phyloP scores from a whole-genome alignment of 306 rosid species.

The Oxytropis ochrocephala region DNA sequence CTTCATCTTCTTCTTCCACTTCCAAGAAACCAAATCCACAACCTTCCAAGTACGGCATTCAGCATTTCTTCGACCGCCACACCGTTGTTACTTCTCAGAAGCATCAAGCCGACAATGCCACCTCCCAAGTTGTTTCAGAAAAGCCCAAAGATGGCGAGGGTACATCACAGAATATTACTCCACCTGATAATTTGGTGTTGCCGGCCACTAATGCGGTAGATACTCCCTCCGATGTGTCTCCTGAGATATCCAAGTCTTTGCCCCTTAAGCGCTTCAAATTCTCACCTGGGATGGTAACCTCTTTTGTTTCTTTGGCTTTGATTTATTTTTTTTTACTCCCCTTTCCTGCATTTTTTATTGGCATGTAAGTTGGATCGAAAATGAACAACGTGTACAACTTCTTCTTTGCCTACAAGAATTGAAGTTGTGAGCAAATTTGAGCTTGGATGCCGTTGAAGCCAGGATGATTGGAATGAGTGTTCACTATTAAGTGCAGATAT shows the following conservation, averaged over 20 bases:
- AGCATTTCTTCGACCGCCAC: slow-evolving; percentile 85
- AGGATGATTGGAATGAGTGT: neutral
- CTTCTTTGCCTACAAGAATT: neutral
- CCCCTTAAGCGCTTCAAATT: slow-evolving; percentile 69
- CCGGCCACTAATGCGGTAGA: slow-evolving; percentile 8
- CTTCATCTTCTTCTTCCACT: slow-evolving; percentile 24
- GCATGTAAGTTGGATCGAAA: neutral
- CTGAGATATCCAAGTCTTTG: slow-evolving; percentile 50
- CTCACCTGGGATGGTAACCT: slow-evolving; percentile 89
- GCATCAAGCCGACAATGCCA: neutral
- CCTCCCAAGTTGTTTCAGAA: neutral
- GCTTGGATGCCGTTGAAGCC: neutral
- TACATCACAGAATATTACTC: slow-evolving; percentile 26
- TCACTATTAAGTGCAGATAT: neutral
- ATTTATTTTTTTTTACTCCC: neutral
- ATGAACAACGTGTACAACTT: neutral
- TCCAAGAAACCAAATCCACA: slow-evolving; percentile 49
- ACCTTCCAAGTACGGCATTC: slow-evolving; percentile 77
- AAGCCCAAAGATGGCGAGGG: neutral
- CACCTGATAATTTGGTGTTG: slow-evolving; percentile 23
- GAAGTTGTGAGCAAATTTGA: neutral
- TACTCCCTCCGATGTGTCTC: slow-evolving; percentile 41
- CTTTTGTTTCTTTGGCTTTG: neutral
- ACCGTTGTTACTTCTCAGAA: slow-evolving; percentile 52
- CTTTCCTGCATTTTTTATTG: neutral